Percentiles rank a stretch among this genome's conserved stretches.
phyloP scores from a whole-genome alignment of 2,329 filamentous ascomycete genomes.

The Coniochaeta prunicola region DNA sequence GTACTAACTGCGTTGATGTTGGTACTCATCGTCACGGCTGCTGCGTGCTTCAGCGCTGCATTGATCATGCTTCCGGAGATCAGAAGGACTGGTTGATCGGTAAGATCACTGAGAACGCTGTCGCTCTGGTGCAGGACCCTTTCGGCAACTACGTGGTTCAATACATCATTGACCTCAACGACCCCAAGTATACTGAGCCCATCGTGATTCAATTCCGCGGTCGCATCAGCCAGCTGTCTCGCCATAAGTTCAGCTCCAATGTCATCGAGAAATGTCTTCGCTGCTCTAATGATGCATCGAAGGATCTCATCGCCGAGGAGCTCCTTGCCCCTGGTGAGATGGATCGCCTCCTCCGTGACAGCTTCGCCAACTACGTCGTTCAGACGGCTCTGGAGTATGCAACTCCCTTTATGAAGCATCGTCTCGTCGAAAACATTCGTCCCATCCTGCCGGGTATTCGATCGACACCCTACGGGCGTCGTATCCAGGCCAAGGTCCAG shows the following conservation, averaged over 20 bases:
- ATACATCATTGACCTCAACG: slow-evolving; percentile 93
- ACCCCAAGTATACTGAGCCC: slow-evolving; percentile 80
- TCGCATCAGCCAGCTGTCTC: slow-evolving; percentile 65
- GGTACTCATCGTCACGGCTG: slow-evolving; percentile 97
- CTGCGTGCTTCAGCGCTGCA: slow-evolving; percentile 95
- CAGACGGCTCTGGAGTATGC: slow-evolving; percentile 90
- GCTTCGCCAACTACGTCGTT: slow-evolving; percentile 95
- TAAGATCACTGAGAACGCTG: slow-evolving; percentile 84
- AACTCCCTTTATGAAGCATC: slow-evolving; percentile 63
- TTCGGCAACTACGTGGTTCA: slow-evolving; percentile 99
- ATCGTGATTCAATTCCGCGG: slow-evolving; percentile 75
- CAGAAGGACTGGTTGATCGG: slow-evolving; percentile 84
- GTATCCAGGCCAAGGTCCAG: slow-evolving; percentile 83
- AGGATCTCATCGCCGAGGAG: slow-evolving; percentile 78
- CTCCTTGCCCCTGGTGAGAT: slow-evolving; percentile 69
- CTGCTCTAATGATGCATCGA: slow-evolving; percentile 67
- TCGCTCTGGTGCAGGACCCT: slow-evolving; percentile 85
- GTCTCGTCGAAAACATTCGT: slow-evolving; percentile 76
- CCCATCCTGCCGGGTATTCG: slow-evolving; percentile 80
- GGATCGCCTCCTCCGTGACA: slow-evolving; percentile 82
- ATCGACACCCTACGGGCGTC: slow-evolving; percentile 87
- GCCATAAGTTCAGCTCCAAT: slow-evolving; percentile 99
- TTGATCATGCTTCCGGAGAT: slow-evolving; percentile 86
- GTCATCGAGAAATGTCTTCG: slow-evolving; percentile 96
- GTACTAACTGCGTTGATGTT: slow-evolving; percentile 76